A percentile compares a stretch with the other conserved stretches of the same genome.
Conservation (phyloP, 2,329 filamentous ascomycete genomes). For the Xenoacremonium recifei region DNA sequence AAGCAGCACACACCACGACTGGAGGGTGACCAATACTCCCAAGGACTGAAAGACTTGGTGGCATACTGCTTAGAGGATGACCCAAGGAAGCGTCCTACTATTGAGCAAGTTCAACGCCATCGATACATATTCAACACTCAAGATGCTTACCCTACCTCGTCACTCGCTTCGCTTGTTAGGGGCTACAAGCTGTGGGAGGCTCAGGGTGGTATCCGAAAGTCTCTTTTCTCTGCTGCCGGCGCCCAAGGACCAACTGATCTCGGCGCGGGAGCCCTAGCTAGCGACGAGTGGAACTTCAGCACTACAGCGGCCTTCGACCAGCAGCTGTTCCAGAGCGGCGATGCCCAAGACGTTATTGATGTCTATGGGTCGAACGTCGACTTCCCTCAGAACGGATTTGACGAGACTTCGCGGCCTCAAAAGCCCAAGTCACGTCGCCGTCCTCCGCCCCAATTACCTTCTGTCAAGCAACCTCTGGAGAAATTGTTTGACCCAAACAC, state of each 20-base stretch:
- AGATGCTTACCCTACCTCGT: constrained; percentile 61
- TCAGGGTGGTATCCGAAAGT: constrained; percentile 67
- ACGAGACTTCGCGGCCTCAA: constrained; percentile 51
- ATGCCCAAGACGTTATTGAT: constrained; percentile 59
- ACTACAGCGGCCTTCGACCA: constrained; percentile 65
- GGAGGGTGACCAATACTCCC: constrained; percentile 69
- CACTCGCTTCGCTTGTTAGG: constrained; percentile 64
- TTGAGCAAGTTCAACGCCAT: constrained; percentile 68
- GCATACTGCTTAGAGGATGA: constrained; percentile 71
- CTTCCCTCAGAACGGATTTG: constrained; percentile 43
- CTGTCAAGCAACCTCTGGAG: constrained; percentile 58
- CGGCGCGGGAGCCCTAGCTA: constrained; percentile 43
- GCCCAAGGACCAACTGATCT: constrained; percentile 52
- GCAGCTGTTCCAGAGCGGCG: constrained; percentile 50
- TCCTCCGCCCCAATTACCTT: constrained; percentile 57
- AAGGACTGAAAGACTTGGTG: constrained; percentile 66
- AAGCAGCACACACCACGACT: constrained; percentile 65
- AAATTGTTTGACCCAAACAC: constrained; percentile 67
- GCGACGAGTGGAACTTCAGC: constrained; percentile 67
- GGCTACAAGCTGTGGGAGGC: constrained; percentile 76
- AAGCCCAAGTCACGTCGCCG: constrained; percentile 54
- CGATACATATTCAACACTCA: constrained; percentile 65
- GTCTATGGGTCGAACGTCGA: constrained; percentile 60
- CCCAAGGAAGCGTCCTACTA: constrained; percentile 65
- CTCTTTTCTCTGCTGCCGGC: constrained; percentile 59